Conservation (phyloP, 2,329 filamentous ascomycete genomes). For the Teratosphaeria epicoccoides region DNA sequence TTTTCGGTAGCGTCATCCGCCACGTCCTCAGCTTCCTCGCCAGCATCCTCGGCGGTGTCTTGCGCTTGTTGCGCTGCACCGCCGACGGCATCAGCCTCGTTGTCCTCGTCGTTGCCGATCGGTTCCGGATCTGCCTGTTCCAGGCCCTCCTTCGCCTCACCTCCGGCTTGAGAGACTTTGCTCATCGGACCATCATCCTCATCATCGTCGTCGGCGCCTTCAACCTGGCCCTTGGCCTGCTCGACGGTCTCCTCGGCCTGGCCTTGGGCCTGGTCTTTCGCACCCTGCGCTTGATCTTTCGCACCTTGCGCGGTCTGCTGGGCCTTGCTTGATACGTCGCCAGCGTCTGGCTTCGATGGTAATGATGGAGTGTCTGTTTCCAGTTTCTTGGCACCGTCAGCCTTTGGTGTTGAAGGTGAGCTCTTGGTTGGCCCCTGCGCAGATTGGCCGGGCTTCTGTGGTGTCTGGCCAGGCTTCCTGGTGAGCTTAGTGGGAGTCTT, state of each 20-base stretch:
- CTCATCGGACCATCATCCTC: slow-evolving; percentile 29
- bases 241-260: slow-evolving; percentile 27
- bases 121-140: slow-evolving; percentile 38
- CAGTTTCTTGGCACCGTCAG: slow-evolving; percentile 23
- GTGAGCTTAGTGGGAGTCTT: slow-evolving; percentile 43
- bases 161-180: slow-evolving; percentile 38
- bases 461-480: slow-evolving; percentile 15
- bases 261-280: slow-evolving; percentile 21
- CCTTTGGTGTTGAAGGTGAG: slow-evolving; percentile 18
- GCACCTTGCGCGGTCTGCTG: slow-evolving; percentile 22
- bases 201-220: slow-evolving; percentile 27
- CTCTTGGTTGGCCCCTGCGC: slow-evolving; percentile 19
- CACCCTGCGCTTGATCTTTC: slow-evolving; percentile 15
- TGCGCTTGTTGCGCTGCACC: slow-evolving; percentile 33
- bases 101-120: slow-evolving; percentile 32
- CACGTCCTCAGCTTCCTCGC: slow-evolving; percentile 24
- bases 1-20: slow-evolving; percentile 36
- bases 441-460: slow-evolving; percentile 33
- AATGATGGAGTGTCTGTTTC: slow-evolving; percentile 27
- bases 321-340: slow-evolving; percentile 15
- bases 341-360: slow-evolving; percentile 23
- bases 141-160: slow-evolving; percentile 34
- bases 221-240: slow-evolving; percentile 22
- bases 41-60: slow-evolving; percentile 33
- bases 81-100: slow-evolving; percentile 27